phyloP scores from a whole-genome alignment of 2,329 filamentous ascomycete species.

The Triangularia verruculosa region DNA sequence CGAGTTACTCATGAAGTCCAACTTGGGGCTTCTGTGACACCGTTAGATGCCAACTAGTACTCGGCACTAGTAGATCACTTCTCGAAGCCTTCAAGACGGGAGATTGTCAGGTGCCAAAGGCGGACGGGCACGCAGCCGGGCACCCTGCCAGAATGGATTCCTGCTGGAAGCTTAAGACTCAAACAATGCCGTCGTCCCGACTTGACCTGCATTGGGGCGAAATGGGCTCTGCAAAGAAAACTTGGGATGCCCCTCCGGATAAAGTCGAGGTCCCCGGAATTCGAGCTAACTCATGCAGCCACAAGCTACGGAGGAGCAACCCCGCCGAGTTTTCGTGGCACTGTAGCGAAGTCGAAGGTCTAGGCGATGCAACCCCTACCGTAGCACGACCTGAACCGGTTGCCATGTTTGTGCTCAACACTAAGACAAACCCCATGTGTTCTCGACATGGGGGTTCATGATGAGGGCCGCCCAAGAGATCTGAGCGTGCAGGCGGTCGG shows the following conservation, averaged over 20 bases:
- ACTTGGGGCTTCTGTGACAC: too few species aligned
- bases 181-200: not conserved
- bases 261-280: not conserved
- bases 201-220: not conserved
- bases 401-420: not conserved
- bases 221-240: not conserved
- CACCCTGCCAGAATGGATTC: not conserved
- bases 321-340: not conserved
- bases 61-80: not conserved
- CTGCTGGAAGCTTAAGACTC: not conserved
- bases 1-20: not conserved
- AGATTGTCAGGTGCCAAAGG: not conserved
- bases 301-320: not conserved
- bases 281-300: not conserved
- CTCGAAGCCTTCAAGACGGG: not conserved
- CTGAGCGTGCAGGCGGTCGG: conserved; percentile 4
- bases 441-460: not conserved
- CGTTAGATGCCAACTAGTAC: not conserved
- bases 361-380: conserved; percentile 1
- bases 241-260: not conserved
- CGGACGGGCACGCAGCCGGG: not conserved
- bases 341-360: not conserved
- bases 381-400: not conserved
- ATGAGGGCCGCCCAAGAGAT: not conserved
- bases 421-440: not conserved